phyloP scores from a whole-genome alignment of 331 rosid species.

The Dryas integrifolia region DNA sequence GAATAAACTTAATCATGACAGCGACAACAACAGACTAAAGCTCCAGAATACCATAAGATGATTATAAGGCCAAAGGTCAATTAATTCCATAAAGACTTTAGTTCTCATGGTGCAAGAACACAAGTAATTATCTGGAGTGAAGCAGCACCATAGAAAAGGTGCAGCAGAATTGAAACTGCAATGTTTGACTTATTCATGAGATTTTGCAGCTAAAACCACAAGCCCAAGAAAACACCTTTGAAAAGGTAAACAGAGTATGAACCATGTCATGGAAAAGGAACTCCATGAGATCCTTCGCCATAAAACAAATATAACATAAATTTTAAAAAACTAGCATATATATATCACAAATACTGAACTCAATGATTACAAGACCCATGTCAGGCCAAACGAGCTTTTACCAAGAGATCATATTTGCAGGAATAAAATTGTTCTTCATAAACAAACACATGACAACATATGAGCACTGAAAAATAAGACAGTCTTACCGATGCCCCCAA shows the following conservation, averaged over 20 bases:
- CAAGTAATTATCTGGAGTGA: not conserved
- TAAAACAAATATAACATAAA: not conserved
- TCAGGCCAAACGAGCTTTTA: not conserved
- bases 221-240: not conserved
- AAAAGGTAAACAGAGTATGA: not conserved
- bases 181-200: not conserved
- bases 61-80: not conserved
- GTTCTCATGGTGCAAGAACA: not conserved
- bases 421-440: not conserved
- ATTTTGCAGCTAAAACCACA: not conserved
- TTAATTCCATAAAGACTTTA: not conserved
- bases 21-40: not conserved
- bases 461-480: conserved; percentile 9
- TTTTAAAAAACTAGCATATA: not conserved
- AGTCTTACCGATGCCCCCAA: conserved; percentile 91
- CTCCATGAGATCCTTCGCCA: not conserved
- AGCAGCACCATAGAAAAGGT: not conserved
- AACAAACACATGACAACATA: not conserved
- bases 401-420: conserved; percentile 9
- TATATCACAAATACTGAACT: not conserved
- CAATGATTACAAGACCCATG: not conserved
- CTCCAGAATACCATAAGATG: not conserved
- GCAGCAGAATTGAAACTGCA: not conserved
- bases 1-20: not conserved
- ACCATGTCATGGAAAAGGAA: not conserved